Base-by-base conservation (phyloP, 108 stramenopile species). In the Skeletonema grethae region DNA sequence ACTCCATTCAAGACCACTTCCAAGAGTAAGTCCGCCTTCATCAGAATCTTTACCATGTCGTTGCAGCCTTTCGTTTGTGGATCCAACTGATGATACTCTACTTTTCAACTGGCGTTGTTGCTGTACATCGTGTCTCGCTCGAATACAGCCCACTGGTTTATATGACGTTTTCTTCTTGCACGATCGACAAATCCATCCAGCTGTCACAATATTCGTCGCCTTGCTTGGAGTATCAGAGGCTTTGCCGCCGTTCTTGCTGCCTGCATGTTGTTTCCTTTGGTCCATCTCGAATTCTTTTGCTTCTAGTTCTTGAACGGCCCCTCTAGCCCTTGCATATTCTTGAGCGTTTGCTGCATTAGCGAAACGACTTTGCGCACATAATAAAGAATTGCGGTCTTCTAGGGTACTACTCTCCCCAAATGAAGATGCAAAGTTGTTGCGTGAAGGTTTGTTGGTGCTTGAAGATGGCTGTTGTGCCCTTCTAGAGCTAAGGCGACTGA, bases 1-100 rank as follows among this genome's bases (percentile, higher is more conserved):
- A 45, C 75, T 84, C 93, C 93, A 95, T 67, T 92, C 93, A 16
- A 90, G 20, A 38, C 93, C 93, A 53, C 58, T 55, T 45, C 93
- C 93, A 18, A 94, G 66, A 35, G 64, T 69, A 34, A 94, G 57
- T 22, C 94, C 94, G 9, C 88, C 89, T 29, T 89, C 86, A 1
- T 86, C 78, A 28, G 63, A 63, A 73, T 78, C 67, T 57, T 82
- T 87, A 7, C 71, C 67, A 60, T 86, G 72, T 45, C 88, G 63
- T 31, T 77, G 53, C 38, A 84, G 73, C 38, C 89, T 70, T 63
- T 82, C 53, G 25, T 73, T 90, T 80, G 32, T 45, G 63, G 65
- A 72, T 53, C 71, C 80, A 29, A 73, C 9, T 20, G 59, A 32
- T 22, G 78, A 71, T 36, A 66, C 65, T 11, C 35, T 50, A 34